These are phyloP conservation scores for Phytophthora foliorum DNA, from an alignment of 352 stramenopile genomes.

Conservation along the genomic window DNA sequence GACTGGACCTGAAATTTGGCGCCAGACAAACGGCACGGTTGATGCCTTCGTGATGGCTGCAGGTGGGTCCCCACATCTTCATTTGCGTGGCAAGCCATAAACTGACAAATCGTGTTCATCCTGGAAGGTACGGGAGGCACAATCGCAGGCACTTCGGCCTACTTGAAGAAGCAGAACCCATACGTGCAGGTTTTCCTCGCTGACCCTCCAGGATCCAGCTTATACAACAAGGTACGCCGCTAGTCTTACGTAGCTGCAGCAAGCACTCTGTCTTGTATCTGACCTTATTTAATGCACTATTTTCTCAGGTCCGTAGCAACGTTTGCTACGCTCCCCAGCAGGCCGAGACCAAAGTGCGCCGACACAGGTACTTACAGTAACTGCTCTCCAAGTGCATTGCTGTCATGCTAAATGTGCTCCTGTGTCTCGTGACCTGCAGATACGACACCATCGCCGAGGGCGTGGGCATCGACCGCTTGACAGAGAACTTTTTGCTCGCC, in stretches of 20 bases:
- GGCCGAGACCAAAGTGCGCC: conserved; percentile 91
- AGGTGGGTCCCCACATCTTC: conserved; percentile 53
- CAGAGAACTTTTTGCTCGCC: conserved; percentile 95
- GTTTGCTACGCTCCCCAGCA: conserved; percentile 97
- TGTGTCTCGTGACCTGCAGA: conserved; percentile 40
- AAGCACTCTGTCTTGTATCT: neutral
- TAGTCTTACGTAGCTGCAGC: neutral
- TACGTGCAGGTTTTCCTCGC: conserved; percentile 94
- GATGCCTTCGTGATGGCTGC: conserved; percentile 99
- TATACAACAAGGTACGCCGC: conserved; percentile 94
- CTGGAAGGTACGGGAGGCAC: conserved; percentile 95
- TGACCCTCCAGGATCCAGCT: conserved; percentile 96
- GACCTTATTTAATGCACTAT: conserved; percentile 5
- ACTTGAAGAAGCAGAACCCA: conserved; percentile 93
- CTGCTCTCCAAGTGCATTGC: neutral
- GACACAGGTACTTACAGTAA: conserved; percentile 75
- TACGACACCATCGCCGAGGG: conserved; percentile 99
- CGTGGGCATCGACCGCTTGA: conserved; percentile 98
- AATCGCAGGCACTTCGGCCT: conserved; percentile 95
- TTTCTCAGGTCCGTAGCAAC: conserved; percentile 87
- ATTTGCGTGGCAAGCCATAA: neutral
- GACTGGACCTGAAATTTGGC: conserved; percentile 97
- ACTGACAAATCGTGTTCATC: neutral
- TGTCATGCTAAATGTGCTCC: conserved; percentile 2
- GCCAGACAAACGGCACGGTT: conserved; percentile 90